Percentiles rank a stretch among this genome's conserved stretches.
Evolutionary conservation across 148 eudicot genomes (phyloP).

Genomic region (Polygonum aviculare): DNA sequence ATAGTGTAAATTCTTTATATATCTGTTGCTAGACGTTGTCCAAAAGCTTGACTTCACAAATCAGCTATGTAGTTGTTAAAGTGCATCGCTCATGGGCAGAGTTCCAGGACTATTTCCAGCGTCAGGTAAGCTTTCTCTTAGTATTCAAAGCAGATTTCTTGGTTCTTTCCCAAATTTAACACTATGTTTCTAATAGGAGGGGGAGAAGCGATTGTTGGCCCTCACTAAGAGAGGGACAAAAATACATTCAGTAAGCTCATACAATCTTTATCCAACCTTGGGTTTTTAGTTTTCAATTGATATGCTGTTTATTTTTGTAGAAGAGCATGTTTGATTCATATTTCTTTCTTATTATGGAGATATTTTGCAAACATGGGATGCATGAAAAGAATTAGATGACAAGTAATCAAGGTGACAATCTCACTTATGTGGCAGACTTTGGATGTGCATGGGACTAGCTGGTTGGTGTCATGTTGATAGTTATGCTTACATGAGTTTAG

Average conservation of each 20-base stretch:
- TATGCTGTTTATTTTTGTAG: not conserved
- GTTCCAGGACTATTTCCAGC: slow-evolving; percentile 64
- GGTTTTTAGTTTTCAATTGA: not conserved
- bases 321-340: not conserved
- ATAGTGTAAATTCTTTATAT: not conserved
- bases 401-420: not conserved
- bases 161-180: not conserved
- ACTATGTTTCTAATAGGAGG: slow-evolving; percentile 37
- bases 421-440: not conserved
- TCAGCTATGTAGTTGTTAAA: slow-evolving; percentile 89
- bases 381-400: not conserved
- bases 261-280: not conserved
- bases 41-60: slow-evolving; percentile 25
- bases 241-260: slow-evolving; percentile 67
- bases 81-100: slow-evolving; percentile 82
- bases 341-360: not conserved
- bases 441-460: not conserved
- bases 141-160: not conserved
- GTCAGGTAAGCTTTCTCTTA: slow-evolving; percentile 40
- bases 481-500: not conserved
- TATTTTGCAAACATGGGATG: not conserved
- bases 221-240: slow-evolving; percentile 77
- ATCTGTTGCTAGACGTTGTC: not conserved
- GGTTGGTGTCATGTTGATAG: not conserved
- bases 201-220: slow-evolving; percentile 80